phyloP scores from a whole-genome alignment of 1,139 yeast genomes.

The Saccharomyces hybrid region DNA sequence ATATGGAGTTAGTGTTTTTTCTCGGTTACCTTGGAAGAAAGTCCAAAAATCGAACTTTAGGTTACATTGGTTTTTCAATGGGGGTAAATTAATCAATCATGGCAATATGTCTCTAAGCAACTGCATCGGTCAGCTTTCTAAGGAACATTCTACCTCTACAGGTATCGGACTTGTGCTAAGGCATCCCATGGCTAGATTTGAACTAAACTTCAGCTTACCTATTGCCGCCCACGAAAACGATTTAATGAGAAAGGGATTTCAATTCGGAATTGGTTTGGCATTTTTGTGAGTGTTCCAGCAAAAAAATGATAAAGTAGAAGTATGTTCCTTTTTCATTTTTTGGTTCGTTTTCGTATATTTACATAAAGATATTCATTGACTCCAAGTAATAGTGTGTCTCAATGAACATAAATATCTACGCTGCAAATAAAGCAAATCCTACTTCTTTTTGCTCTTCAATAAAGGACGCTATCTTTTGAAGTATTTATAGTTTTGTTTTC shows the following conservation, averaged over 20 bases:
- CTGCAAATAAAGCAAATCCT: too few species aligned
- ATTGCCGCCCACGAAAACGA: slow-evolving; percentile 59
- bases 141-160: slow-evolving; percentile 47
- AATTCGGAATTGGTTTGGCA: slow-evolving; percentile 86
- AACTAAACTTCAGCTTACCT: slow-evolving; percentile 80
- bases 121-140: slow-evolving; percentile 29
- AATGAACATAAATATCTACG: too few species aligned
- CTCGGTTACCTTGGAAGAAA: slow-evolving; percentile 53
- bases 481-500: too few species aligned
- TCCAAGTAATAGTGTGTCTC: too few species aligned
- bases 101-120: slow-evolving; percentile 24
- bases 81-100: slow-evolving; percentile 55
- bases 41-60: slow-evolving; percentile 53
- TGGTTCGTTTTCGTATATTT: background rate
- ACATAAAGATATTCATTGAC: background rate
- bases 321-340: background rate
- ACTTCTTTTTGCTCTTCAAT: too few species aligned
- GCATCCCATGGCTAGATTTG: slow-evolving; percentile 88
- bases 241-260: slow-evolving; percentile 72
- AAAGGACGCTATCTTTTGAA: too few species aligned
- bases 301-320: background rate
- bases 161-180: slow-evolving; percentile 77
- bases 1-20: slow-evolving; percentile 62
- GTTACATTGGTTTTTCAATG: slow-evolving; percentile 63
- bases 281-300: slow-evolving; percentile 49